A percentile compares a stretch with the other conserved stretches of the same genome.
Evolutionary conservation across 345 rosid species (phyloP).

Genomic region (Erodium maritimum): DNA sequence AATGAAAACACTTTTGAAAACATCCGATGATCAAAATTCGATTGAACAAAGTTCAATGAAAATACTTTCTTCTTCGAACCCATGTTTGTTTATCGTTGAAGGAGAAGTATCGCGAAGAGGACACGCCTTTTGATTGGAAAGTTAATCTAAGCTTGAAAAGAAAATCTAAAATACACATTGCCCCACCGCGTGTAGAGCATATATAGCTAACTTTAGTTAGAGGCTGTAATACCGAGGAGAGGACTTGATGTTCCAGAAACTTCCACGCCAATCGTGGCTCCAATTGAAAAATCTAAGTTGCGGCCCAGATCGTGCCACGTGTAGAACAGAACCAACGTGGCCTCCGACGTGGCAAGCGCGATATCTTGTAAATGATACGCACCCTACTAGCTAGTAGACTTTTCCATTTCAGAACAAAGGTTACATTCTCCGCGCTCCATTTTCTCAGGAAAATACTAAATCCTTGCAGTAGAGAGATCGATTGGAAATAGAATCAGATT

Average conservation of each 20-base stretch:
- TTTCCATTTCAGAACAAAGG: background rate
- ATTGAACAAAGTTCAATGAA: too few species aligned
- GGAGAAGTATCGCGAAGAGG: too few species aligned
- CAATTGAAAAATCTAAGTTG: constrained; percentile 16
- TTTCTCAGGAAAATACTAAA: background rate
- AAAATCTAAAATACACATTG: too few species aligned
- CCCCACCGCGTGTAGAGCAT: background rate
- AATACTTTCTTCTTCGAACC: too few species aligned
- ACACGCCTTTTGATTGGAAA: too few species aligned
- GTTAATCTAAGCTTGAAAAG: too few species aligned
- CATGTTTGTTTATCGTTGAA: too few species aligned
- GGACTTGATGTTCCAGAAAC: constrained; percentile 32
- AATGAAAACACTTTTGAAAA: too few species aligned
- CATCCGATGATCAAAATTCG: too few species aligned
- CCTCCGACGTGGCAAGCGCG: constrained; percentile 42
- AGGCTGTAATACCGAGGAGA: background rate
- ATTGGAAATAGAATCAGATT: background rate
- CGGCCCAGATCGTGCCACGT: constrained; percentile 40
- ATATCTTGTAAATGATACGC: constrained; percentile 36
- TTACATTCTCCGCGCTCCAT: background rate
- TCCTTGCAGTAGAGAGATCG: background rate
- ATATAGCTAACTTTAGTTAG: background rate
- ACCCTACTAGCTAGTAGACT: background rate
- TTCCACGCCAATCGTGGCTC: constrained; percentile 22
- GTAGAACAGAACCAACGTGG: constrained; percentile 9